Conservation (phyloP, 345 rosid genomes). For the Gossypium anomalum region DNA sequence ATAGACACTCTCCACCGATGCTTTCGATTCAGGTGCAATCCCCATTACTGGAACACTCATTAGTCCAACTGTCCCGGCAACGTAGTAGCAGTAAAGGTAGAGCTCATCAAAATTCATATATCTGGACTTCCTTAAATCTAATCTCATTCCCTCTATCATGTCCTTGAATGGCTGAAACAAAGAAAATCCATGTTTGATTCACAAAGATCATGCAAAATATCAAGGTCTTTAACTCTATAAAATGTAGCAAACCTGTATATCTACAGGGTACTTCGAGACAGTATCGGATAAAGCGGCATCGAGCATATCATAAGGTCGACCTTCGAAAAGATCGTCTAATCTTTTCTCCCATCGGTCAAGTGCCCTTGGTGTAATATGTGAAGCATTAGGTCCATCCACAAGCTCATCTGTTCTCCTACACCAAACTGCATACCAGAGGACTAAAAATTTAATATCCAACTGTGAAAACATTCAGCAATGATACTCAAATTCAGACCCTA, state of each 20-base stretch:
- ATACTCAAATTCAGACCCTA: not conserved
- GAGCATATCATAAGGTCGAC: slow-evolving; percentile 41
- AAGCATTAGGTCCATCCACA: slow-evolving; percentile 50
- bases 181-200: not conserved
- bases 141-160: slow-evolving; percentile 53
- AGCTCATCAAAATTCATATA: slow-evolving; percentile 48
- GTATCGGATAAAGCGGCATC: slow-evolving; percentile 51
- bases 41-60: slow-evolving; percentile 62
- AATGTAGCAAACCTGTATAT: slow-evolving; percentile 37
- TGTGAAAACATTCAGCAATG: not conserved
- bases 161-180: slow-evolving; percentile 45
- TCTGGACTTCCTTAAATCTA: slow-evolving; percentile 41
- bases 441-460: not conserved
- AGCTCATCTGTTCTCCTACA: slow-evolving; percentile 59
- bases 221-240: too few relatives aligned
- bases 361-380: slow-evolving; percentile 48
- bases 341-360: slow-evolving; percentile 48
- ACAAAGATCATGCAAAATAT: not conserved
- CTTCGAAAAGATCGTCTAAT: slow-evolving; percentile 40
- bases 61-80: slow-evolving; percentile 53
- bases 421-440: slow-evolving; percentile 36
- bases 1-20: slow-evolving; percentile 44
- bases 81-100: slow-evolving; percentile 53
- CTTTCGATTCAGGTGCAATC: slow-evolving; percentile 44
- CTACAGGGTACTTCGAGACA: slow-evolving; percentile 42